phyloP scores from a whole-genome alignment of 2,329 filamentous ascomycete genomes.

The Aspergillus pseudoviridinutans region DNA sequence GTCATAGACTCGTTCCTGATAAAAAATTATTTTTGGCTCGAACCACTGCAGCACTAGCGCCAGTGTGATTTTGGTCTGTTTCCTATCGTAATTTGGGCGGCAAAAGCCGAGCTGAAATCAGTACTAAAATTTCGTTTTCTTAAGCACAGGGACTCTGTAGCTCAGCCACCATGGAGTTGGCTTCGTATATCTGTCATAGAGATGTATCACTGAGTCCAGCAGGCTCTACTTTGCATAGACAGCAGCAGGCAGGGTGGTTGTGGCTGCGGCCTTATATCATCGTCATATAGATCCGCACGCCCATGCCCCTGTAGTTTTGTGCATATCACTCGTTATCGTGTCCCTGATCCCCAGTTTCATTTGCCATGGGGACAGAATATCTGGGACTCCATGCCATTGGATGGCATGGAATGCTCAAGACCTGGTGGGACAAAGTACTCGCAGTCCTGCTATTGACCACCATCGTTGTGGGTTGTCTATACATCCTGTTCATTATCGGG shows the following conservation, averaged over 20 bases:
- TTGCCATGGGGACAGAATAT: constrained; percentile 13
- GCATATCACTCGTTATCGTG: not conserved
- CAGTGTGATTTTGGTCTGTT: not conserved
- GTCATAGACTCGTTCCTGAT: not conserved
- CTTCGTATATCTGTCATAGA: not conserved
- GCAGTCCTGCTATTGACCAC: constrained; percentile 11
- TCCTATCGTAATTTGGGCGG: not conserved
- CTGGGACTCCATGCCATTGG: constrained; percentile 16
- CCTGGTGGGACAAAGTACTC: constrained; percentile 15
- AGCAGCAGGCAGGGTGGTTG: not conserved
- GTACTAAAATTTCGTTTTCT: not conserved
- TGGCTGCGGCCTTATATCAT: not conserved
- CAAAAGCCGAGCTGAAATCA: not conserved
- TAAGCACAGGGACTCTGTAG: not conserved
- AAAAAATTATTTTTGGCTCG: not conserved
- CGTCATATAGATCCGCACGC: not conserved
- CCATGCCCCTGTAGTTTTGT: not conserved
- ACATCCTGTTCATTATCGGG: constrained; percentile 9
- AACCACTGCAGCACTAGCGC: not conserved
- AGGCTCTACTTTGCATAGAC: not conserved
- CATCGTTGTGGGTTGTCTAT: constrained; percentile 9
- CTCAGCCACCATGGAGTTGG: not conserved
- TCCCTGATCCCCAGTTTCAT: not conserved
- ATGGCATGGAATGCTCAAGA: constrained; percentile 14
- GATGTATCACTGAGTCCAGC: not conserved